Base-by-base conservation (phyloP, 805 yeast genomes). In the Cyberlindnera maritima region DNA sequence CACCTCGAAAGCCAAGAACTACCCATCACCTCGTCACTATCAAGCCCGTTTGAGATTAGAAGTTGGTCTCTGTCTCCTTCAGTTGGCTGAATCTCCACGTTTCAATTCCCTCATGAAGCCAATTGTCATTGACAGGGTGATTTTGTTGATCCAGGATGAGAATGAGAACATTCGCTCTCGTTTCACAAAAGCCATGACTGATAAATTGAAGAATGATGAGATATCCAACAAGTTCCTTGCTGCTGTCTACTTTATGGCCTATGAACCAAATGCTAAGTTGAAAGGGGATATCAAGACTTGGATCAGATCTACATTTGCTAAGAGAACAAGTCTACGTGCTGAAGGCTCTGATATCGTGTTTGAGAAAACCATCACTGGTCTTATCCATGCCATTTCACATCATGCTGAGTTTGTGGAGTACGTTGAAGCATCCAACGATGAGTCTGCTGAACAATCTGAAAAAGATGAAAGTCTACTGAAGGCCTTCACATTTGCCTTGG, bases 331-430 rank as follows among this genome's bases (percentile, higher is more conserved):
- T 3, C 50, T 49, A 4, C 58, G 55, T 32, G 56, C 56, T 19
- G 57, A 64, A 12, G 63, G 63, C 7, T 65, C 58, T 45, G 74
- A 74, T 20, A 70, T 81, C 11, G 68, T 69, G 12, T 79, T 83
- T 61, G 97, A 90, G 60, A 77, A 78, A 50, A 72, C 83, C 2
- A 72, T 87, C 41, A 80, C 83, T 2, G 72, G 95, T 42, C 68
- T 89, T 17, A 68, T 89, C 14, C 86, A 85, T 62, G 73, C 80
- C 46, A 66, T 90, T 33, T 79, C 94, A 0, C 96, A 88, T 60
- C 91, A 88, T 61, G 78, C 80, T 18, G 88, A 85, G 54, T 81
- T 81, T 37, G 50, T 72, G 18, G 76, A 71, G 6, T 67, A 73
- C 14, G 59, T 73, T 28, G 60, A 57, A 5, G 46, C 60, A 43